Evolutionary conservation across 805 yeast genomes (phyloP).

Genomic region (Candida parachauliodes): DNA sequence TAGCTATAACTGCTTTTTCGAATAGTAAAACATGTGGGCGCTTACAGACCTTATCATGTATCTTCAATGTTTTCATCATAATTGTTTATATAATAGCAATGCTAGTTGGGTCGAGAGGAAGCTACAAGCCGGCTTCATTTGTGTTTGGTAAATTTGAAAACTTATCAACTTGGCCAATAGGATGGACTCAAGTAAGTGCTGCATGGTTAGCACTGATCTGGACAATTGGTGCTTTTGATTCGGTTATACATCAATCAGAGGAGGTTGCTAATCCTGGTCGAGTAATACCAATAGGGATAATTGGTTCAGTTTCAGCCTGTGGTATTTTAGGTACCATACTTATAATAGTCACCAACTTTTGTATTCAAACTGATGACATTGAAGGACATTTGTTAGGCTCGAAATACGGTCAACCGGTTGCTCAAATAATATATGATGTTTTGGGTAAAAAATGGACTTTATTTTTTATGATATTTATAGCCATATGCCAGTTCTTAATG

Average conservation of each 20-base stretch:
- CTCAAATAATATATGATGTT: conserved; percentile 26
- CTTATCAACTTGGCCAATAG: conserved; percentile 51
- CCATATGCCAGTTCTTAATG: conserved; percentile 29
- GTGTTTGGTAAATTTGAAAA: conserved; percentile 54
- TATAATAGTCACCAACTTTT: conserved; percentile 21
- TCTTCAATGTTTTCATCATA: conserved; percentile 21
- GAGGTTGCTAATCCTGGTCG: conserved; percentile 24
- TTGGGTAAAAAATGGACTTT: conserved; percentile 30
- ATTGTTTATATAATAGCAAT: conserved; percentile 24
- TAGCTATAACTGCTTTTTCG: conserved; percentile 21
- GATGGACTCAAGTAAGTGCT: conserved; percentile 40
- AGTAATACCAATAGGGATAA: conserved; percentile 28
- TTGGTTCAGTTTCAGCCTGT: conserved; percentile 27
- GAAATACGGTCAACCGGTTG: conserved; percentile 25
- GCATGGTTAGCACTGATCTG: conserved; percentile 30
- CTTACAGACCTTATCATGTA: conserved; percentile 25
- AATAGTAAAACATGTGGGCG: conserved; percentile 19
- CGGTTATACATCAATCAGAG: conserved; percentile 31
- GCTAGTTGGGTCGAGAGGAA: conserved; percentile 25
- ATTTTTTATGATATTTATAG: conserved; percentile 25
- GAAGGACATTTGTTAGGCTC: conserved; percentile 18
- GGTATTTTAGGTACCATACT: conserved; percentile 22
- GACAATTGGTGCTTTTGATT: conserved; percentile 34
- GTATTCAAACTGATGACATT: conserved; percentile 21
- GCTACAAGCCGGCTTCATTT: conserved; percentile 46